A percentile compares a stretch with the other conserved stretches of the same genome.
Conservation (phyloP, 306 rosid genomes). For the Gastrolobium villosum region DNA sequence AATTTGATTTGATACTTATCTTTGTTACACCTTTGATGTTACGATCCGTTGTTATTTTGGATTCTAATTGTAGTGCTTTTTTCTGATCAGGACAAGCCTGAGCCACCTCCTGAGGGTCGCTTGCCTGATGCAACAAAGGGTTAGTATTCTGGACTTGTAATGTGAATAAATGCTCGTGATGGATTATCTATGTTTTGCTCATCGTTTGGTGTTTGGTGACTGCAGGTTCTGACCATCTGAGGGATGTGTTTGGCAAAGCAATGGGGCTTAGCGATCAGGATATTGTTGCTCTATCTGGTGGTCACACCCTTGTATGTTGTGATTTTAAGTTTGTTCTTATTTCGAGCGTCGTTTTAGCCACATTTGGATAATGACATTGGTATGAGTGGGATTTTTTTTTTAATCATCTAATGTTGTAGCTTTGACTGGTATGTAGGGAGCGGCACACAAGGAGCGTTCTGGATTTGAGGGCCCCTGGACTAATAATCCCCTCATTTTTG, state of each 20-base stretch:
- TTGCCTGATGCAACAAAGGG: constrained; percentile 89
- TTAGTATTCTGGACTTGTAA: constrained; percentile 3
- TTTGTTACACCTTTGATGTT: neutral
- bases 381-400: neutral
- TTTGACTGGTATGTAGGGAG: constrained; percentile 63
- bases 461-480: constrained; percentile 99
- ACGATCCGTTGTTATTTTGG: neutral
- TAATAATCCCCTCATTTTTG: constrained; percentile 86
- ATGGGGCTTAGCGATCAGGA: constrained; percentile 96
- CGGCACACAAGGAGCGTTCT: constrained; percentile 96
- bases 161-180: too few relatives aligned
- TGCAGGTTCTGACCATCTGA: constrained; percentile 89
- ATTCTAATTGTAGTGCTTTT: neutral
- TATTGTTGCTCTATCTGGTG: constrained; percentile 96
- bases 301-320: constrained; percentile 81
- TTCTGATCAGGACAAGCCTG: constrained; percentile 72
- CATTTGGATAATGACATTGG: neutral
- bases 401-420: too few relatives aligned
- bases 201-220: neutral
- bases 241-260: constrained; percentile 75
- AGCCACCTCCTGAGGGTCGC: constrained; percentile 93
- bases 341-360: neutral
- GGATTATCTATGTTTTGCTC: neutral
- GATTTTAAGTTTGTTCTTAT: neutral
- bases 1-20: neutral